A percentile compares a stretch with the other conserved stretches of the same genome.
Conservation (phyloP, 441 rosid genomes). For the Kokia cookei region DNA sequence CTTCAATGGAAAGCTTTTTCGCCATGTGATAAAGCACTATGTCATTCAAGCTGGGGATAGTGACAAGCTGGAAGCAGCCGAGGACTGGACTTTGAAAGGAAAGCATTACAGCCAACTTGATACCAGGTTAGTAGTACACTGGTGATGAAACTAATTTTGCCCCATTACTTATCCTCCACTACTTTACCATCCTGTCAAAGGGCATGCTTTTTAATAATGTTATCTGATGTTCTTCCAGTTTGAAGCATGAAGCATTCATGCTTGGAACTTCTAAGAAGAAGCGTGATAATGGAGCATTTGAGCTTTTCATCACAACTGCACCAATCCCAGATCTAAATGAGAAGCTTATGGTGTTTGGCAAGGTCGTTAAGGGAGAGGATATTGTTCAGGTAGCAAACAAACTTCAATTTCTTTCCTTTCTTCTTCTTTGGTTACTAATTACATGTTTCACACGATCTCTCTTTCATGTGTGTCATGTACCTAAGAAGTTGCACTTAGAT, state of each 20-base stretch:
- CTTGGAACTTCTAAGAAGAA: constrained; percentile 53
- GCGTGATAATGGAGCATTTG: constrained; percentile 41
- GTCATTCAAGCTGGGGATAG: constrained; percentile 51
- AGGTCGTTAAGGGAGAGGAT: constrained; percentile 44
- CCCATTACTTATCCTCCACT: not conserved
- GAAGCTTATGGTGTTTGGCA: constrained; percentile 46
- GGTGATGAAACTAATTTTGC: constrained; percentile 8
- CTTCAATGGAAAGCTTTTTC: constrained; percentile 51
- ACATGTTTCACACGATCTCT: not conserved
- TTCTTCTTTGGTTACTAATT: not conserved
- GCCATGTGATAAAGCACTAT: constrained; percentile 47
- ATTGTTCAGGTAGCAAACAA: constrained; percentile 36
- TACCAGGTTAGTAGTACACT: constrained; percentile 26
- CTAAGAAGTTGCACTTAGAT: not conserved
- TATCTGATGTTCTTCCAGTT: constrained; percentile 26
- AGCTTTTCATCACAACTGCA: constrained; percentile 47
- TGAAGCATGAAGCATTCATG: constrained; percentile 60
- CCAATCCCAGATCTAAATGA: constrained; percentile 44
- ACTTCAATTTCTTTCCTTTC: not conserved
- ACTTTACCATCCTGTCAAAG: not conserved
- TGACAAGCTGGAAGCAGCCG: constrained; percentile 26
- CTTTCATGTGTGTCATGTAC: not conserved
- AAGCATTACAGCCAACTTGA: constrained; percentile 32
- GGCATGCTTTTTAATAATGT: not conserved
- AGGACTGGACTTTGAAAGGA: constrained; percentile 48